Evolutionary conservation across 805 yeast genomes (phyloP).

Genomic region (Naumovozyma dairenensis): DNA sequence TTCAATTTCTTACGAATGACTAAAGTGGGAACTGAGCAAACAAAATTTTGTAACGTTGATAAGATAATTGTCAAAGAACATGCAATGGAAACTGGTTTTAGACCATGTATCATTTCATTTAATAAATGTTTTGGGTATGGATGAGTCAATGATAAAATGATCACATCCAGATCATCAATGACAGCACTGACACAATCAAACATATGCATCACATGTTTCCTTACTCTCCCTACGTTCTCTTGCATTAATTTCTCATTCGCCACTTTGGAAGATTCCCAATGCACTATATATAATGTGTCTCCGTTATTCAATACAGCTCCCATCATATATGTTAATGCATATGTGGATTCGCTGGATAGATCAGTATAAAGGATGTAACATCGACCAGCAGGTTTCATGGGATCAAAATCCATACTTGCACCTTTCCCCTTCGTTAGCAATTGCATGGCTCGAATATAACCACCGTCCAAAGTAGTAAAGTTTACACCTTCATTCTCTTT

Average conservation of each 20-base stretch:
- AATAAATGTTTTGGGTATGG: constrained; percentile 33
- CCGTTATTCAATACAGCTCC: constrained; percentile 81
- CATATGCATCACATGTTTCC: constrained; percentile 16
- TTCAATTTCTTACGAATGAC: constrained; percentile 27
- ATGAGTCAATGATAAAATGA: constrained; percentile 29
- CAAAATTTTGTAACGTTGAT: constrained; percentile 22
- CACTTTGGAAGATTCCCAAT: constrained; percentile 16
- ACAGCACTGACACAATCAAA: constrained; percentile 23
- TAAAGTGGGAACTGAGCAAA: constrained; percentile 27
- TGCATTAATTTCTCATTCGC: constrained; percentile 6
- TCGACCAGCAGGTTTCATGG: constrained; percentile 22
- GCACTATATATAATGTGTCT: constrained; percentile 63
- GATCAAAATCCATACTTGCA: constrained; percentile 4
- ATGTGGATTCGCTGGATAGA: constrained; percentile 68
- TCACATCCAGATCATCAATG: constrained; percentile 22
- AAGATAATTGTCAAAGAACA: constrained; percentile 24
- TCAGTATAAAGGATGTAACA: constrained; percentile 59
- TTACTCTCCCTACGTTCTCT: constrained; percentile 12
- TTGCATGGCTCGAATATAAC: constrained; percentile 19
- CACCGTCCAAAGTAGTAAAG: constrained; percentile 18
- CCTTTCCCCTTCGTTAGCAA: constrained; percentile 11
- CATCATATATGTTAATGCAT: constrained; percentile 80
- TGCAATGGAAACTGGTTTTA: constrained; percentile 27
- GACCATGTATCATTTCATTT: constrained; percentile 29
- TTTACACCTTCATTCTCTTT: constrained; percentile 28